Evolutionary conservation across 352 stramenopile species (phyloP).

Genomic region (Plasmopara halstedii): DNA sequence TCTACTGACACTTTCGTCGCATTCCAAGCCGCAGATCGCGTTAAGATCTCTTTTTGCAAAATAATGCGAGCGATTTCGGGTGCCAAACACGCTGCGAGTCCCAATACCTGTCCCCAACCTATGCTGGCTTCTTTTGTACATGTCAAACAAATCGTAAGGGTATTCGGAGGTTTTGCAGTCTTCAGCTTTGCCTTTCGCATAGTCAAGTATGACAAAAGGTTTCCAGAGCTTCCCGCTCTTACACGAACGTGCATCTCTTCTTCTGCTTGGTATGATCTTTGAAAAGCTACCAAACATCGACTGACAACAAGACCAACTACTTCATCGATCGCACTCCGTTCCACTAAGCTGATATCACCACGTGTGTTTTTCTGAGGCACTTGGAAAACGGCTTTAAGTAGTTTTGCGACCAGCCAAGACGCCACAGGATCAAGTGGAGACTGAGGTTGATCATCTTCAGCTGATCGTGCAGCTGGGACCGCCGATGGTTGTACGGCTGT

Average conservation of each 20-base stretch:
- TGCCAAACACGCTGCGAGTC: constrained; percentile 8
- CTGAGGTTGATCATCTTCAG: too few species aligned
- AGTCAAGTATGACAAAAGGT: constrained; percentile 45
- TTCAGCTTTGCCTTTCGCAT: constrained; percentile 15
- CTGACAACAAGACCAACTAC: constrained; percentile 3
- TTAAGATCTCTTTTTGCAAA: constrained; percentile 37
- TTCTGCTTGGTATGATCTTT: constrained; percentile 39
- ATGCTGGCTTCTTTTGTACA: constrained; percentile 15
- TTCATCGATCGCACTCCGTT: constrained; percentile 9
- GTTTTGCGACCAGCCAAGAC: constrained; percentile 40
- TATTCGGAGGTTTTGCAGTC: neutral
- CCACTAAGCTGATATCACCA: constrained; percentile 8
- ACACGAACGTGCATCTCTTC: constrained; percentile 29
- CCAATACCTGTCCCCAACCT: constrained; percentile 17
- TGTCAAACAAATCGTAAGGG: constrained; percentile 6
- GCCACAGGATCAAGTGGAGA: constrained; percentile 15
- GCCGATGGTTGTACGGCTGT: too few species aligned
- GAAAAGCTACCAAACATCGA: constrained; percentile 22
- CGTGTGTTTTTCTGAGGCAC: constrained; percentile 1
- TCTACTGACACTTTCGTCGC: constrained; percentile 12
- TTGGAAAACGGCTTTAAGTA: constrained; percentile 29
- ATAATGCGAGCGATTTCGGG: constrained; percentile 13
- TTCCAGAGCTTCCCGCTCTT: constrained; percentile 21
- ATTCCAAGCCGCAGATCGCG: constrained; percentile 14
- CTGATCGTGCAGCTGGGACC: too few species aligned